Evolutionary conservation across 164 flowering plant species (phyloP).

Genomic region (Vitis riparia): DNA sequence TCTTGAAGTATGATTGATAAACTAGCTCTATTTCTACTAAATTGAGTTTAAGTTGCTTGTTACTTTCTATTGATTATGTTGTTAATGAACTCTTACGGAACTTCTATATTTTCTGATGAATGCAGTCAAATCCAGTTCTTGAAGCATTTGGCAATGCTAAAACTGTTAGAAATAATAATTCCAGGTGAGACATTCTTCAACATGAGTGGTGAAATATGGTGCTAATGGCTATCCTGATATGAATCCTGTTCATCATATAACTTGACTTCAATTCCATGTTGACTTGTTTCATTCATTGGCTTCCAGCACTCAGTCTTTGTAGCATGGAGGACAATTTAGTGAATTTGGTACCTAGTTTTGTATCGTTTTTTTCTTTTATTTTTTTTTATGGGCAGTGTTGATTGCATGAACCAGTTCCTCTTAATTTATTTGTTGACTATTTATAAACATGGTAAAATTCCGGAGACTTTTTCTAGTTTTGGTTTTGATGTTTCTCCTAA

Average conservation of each 20-base stretch:
- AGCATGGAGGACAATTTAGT: neutral
- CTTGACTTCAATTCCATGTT: neutral
- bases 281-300: neutral
- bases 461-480: neutral
- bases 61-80: neutral
- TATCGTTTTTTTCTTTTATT: neutral
- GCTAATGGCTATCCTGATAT: neutral
- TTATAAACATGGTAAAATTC: neutral
- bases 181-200: conserved; percentile 37
- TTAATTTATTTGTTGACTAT: neutral
- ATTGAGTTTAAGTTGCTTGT: neutral
- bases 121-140: conserved; percentile 77
- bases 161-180: conserved; percentile 71
- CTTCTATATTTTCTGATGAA: conserved; percentile 4
- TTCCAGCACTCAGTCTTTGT: neutral
- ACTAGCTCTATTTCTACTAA: neutral
- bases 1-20: conserved; percentile 49
- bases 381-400: neutral
- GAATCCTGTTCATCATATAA: neutral
- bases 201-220: neutral
- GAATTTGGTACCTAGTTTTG: neutral
- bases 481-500: conserved; percentile 5
- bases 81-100: neutral
- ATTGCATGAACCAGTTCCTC: neutral
- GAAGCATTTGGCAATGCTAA: conserved; percentile 77